A percentile compares a stretch with the other conserved stretches of the same genome.
Evolutionary conservation across 1,284 basidiomycete species (phyloP).

Genomic region (Pyrrhoderma lamaoense): DNA sequence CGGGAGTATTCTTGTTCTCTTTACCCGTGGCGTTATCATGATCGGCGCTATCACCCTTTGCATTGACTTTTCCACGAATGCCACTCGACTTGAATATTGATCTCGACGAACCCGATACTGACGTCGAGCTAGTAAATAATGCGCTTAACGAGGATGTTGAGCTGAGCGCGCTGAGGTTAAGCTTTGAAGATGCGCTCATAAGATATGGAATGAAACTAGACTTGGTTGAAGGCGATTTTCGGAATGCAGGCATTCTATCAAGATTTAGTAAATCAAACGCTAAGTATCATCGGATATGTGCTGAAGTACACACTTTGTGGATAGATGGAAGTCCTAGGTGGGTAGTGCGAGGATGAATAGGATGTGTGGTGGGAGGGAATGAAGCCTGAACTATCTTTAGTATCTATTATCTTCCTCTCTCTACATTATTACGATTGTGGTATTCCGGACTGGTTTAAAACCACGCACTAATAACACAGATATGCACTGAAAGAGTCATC

Average conservation of each 20-base stretch:
- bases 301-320: neutral
- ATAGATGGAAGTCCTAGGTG: neutral
- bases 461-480: too few species aligned
- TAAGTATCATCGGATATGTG: too few species aligned
- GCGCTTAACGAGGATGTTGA: conserved; percentile 14
- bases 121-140: conserved; percentile 4
- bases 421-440: too few species aligned
- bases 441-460: too few species aligned
- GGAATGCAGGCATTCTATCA: conserved; percentile 16
- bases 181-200: conserved; percentile 12
- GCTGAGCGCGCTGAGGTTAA: conserved; percentile 12
- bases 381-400: too few species aligned
- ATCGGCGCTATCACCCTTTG: neutral
- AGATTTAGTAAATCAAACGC: too few species aligned
- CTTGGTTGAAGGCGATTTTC: conserved; percentile 4
- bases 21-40: neutral
- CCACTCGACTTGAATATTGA: conserved; percentile 9
- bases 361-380: neutral
- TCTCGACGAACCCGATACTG: neutral
- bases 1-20: conserved; percentile 3
- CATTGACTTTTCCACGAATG: neutral
- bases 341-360: neutral
- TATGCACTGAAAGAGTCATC: too few species aligned
- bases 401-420: too few species aligned
- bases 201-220: conserved; percentile 8